Base-by-base conservation (phyloP, 208 protist species). In the Trypanosoma platydactyli region DNA sequence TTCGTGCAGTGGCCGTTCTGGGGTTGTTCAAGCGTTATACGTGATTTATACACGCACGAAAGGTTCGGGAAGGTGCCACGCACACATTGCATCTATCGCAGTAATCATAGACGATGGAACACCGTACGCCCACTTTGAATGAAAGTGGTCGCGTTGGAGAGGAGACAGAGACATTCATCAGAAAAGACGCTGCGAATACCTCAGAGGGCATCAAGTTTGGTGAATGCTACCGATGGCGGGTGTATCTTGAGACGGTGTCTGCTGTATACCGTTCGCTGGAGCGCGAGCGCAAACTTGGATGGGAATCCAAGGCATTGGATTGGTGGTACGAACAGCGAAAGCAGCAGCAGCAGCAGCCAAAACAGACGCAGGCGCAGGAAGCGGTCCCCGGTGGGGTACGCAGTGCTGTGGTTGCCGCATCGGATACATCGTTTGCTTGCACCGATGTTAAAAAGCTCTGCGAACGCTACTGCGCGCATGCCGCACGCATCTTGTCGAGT, bases 381-480 rank as follows among this genome's bases (percentile, higher is more conserved):
- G 33, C 5, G 9, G 33, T 11, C 33, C 5, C 3, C 33, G 33
- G 9, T 38, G 33, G 3, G 33, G 33, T 38, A 11, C 9, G 33
- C 33, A 38, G 33, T 38, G 33, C 5, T 35, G 41, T 16, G 24
- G 51, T 48, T 3, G 12, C 48, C 22, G 33, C 50, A 4, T 27
- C 61, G 13, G n/a, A 60, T 22, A 85, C 80, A 1, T 72, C 68
- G 3, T 93, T 93, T 71, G 58, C 56, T 16, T 53, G 45, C 5
- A 83, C 62, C 12, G 71, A 93, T 50, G 62, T 93, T 35, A 18
- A 41, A 12, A 53, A 48, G 13, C 50, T 93, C 13, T 73, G 76
- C 24, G 71, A 81, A 57, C 78, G 81, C 25, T 93, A 93, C 68
- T 74, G 77, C 11, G 71, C 73, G 40, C 87, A 93, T 67, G 79